A percentile compares a stretch with the other conserved stretches of the same genome.
Evolutionary conservation across 2,329 filamentous ascomycete genomes (phyloP).

Genomic region (Aspergillus candidus): DNA sequence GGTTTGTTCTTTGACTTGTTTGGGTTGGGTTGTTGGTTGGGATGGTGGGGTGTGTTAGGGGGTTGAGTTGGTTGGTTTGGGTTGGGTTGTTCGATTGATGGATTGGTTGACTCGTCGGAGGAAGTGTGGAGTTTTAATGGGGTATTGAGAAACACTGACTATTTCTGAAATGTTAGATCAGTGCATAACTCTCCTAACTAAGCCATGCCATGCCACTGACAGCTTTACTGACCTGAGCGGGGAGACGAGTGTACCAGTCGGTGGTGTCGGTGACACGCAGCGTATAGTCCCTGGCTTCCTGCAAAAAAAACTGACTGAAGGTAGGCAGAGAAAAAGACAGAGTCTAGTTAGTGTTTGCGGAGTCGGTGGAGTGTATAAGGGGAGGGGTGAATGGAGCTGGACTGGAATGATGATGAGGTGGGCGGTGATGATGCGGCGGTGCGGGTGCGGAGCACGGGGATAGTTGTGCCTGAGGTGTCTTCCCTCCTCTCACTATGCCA

Average conservation of each 20-base stretch:
- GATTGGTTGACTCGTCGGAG: not conserved
- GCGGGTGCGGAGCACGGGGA: slow-evolving; percentile 3
- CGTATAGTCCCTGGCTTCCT: no score
- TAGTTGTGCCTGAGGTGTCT: slow-evolving; percentile 7
- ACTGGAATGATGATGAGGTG: not conserved
- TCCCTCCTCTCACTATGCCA: not conserved
- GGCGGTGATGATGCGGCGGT: slow-evolving; percentile 6
- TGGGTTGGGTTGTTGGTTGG: not conserved
- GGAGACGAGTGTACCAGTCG: no score
- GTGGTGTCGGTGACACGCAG: no score
- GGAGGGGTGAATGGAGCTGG: not conserved
- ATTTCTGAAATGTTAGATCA: no score
- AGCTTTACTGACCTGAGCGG: no score
- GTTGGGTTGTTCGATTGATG: not conserved
- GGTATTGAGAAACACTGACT: not conserved
- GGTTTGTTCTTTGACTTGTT: not conserved
- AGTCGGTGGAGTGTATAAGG: not conserved
- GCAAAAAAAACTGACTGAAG: no score
- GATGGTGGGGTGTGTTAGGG: not conserved
- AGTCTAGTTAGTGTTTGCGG: no score
- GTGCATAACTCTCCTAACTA: no score
- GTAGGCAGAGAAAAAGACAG: no score
- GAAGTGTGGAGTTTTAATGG: slow-evolving; percentile 1
- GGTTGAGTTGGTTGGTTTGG: not conserved
- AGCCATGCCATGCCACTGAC: no score